Conservation (phyloP, 768 basidiomycete species). For the Trametes cinnabarina region DNA sequence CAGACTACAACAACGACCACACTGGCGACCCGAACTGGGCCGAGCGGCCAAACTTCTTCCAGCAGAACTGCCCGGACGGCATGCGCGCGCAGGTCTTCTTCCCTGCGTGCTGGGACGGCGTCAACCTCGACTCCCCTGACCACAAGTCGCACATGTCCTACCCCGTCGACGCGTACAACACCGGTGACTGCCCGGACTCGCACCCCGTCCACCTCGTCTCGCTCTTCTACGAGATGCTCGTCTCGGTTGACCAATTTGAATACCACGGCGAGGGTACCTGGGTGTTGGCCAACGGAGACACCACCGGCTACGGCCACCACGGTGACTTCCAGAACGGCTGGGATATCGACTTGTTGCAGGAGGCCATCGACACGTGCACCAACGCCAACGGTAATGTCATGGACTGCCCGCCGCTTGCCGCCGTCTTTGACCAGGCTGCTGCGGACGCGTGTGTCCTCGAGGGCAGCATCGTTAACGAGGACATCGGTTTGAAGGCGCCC, state of each 20-base stretch:
- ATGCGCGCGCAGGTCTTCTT: conserved; percentile 33
- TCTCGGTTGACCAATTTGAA: conserved; percentile 18
- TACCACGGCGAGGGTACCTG: conserved; percentile 23
- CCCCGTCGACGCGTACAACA: conserved; percentile 25
- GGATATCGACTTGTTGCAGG: conserved; percentile 24
- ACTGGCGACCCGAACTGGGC: conserved; percentile 24
- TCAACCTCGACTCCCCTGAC: conserved; percentile 37
- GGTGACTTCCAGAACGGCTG: conserved; percentile 27
- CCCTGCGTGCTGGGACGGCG: conserved; percentile 40
- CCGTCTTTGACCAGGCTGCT: conserved; percentile 20
- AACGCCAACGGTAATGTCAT: conserved; percentile 23
- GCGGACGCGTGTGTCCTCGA: conserved; percentile 23
- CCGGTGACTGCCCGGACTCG: conserved; percentile 23
- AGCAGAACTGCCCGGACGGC: conserved; percentile 25
- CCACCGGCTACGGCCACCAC: conserved; percentile 23
- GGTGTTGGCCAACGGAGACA: conserved; percentile 25
- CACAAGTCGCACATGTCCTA: conserved; percentile 41
- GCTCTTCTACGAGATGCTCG: conserved; percentile 27
- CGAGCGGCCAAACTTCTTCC: conserved; percentile 20
- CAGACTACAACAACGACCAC: conserved; percentile 23
- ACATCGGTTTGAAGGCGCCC: conserved; percentile 15
- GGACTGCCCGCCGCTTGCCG: conserved; percentile 22
- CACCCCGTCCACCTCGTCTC: conserved; percentile 27
- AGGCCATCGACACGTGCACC: conserved; percentile 26
- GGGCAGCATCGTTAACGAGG: conserved; percentile 20